Evolutionary conservation across 768 basidiomycete genomes (phyloP).

Genomic region (Mycena sanguinolenta): DNA sequence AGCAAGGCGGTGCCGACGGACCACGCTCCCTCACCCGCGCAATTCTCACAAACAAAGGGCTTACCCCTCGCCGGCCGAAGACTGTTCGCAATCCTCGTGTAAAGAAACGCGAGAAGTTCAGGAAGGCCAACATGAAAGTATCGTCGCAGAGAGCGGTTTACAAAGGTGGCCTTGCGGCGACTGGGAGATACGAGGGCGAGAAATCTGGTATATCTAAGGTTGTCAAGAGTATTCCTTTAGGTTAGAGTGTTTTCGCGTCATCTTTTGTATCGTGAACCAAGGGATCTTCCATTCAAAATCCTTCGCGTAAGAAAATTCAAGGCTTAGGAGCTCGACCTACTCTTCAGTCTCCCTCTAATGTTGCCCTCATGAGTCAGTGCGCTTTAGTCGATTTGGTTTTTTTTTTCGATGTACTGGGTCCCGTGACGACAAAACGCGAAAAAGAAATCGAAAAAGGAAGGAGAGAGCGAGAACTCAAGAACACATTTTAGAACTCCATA

Average conservation of each 20-base stretch:
- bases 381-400: too few species aligned
- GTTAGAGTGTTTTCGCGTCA: constrained; percentile 44
- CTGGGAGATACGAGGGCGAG: constrained; percentile 90
- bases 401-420: too few species aligned
- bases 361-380: too few species aligned
- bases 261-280: too few species aligned
- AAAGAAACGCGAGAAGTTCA: constrained; percentile 94
- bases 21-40: constrained; percentile 91
- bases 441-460: too few species aligned
- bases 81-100: constrained; percentile 95
- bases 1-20: constrained; percentile 62
- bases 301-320: too few species aligned
- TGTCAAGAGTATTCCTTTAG: constrained; percentile 86
- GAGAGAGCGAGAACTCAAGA: too few species aligned
- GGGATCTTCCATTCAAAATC: too few species aligned
- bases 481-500: too few species aligned
- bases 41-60: constrained; percentile 94
- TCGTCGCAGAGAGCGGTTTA: constrained; percentile 92
- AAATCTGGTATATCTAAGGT: constrained; percentile 93
- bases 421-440: too few species aligned
- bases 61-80: constrained; percentile 92
- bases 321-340: too few species aligned
- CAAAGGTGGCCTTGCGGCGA: constrained; percentile 84
- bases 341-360: too few species aligned
- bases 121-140: constrained; percentile 94